Conservation (phyloP, 2,329 filamentous ascomycete species). For the Sclerotinia borealis region DNA sequence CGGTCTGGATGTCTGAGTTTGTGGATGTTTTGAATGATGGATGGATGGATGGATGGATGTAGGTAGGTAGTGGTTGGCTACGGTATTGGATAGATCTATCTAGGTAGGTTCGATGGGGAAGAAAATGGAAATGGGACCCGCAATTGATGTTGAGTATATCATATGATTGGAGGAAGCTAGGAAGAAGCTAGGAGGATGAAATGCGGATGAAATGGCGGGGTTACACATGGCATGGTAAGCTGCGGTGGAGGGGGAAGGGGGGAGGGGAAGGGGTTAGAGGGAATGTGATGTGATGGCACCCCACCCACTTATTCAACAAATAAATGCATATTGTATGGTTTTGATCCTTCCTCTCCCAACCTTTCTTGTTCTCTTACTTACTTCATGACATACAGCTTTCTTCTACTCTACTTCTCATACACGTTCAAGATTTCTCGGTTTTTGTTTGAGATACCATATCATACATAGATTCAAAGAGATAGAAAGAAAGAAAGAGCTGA, state of each 20-base stretch:
- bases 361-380: not conserved
- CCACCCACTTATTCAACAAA: not conserved
- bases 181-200: not conserved
- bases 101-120: no score
- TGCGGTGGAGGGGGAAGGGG: not conserved
- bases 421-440: not conserved
- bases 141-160: not conserved
- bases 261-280: not conserved
- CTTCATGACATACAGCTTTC: no score
- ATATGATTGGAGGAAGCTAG: not conserved
- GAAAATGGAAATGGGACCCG: no score
- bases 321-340: no score
- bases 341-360: no score
- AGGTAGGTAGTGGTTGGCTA: no score
- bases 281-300: not conserved
- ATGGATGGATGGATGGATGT: not conserved
- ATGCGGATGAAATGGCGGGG: not conserved
- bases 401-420: no score
- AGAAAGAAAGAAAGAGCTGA: no score
- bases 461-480: no score
- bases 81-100: no score
- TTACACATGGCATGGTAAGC: not conserved
- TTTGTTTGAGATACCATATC: no score
- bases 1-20: not conserved
- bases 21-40: not conserved